phyloP scores from a whole-genome alignment of 345 rosid genomes.

The Eucalyptus sp. region DNA sequence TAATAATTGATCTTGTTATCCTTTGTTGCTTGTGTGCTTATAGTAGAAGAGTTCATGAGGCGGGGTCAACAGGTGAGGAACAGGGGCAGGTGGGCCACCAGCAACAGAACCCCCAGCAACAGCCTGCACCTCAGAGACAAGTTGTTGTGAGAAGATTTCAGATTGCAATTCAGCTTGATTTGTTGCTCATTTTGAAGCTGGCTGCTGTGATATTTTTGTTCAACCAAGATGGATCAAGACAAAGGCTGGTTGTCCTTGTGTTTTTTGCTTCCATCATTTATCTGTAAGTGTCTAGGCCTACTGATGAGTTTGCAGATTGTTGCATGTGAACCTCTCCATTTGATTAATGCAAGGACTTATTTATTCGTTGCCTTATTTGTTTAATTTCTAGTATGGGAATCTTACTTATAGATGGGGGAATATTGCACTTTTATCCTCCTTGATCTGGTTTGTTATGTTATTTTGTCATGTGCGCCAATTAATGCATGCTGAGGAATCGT shows the following conservation, averaged over 20 bases:
- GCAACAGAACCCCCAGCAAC: constrained; percentile 53
- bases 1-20: neutral
- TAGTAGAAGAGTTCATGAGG: constrained; percentile 17
- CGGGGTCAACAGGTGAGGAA: constrained; percentile 26
- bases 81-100: constrained; percentile 43
- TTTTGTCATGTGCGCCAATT: neutral
- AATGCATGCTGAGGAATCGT: neutral
- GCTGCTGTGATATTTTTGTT: constrained; percentile 89
- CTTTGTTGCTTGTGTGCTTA: neutral
- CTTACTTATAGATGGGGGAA: neutral
- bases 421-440: neutral
- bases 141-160: constrained; percentile 83
- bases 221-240: constrained; percentile 98
- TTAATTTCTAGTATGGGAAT: neutral
- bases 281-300: constrained; percentile 48
- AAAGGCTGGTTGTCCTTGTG: constrained; percentile 76
- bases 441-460: neutral
- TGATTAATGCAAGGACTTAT: neutral
- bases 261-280: constrained; percentile 76
- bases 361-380: neutral
- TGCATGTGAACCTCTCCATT: neutral
- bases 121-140: constrained; percentile 55
- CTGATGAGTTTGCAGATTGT: neutral
- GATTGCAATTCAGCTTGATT: constrained; percentile 87
- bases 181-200: constrained; percentile 81